These are phyloP conservation scores for Aureobasidium vineae DNA, from an alignment of 2,329 filamentous ascomycete genomes.

Conservation along the genomic window DNA sequence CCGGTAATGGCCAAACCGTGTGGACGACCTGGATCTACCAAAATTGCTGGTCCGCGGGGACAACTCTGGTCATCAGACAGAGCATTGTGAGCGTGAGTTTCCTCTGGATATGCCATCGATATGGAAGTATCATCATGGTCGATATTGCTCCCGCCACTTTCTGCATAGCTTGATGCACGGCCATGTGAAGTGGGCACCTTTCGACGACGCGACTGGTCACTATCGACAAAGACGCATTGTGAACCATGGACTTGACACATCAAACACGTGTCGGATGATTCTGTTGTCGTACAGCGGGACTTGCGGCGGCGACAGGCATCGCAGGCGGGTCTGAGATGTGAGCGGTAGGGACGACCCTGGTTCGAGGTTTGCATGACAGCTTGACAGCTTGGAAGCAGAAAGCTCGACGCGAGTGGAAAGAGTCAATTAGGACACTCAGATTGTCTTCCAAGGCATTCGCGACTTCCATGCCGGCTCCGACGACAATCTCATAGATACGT, in stretches of 20 bases:
- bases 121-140: neutral
- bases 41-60: neutral
- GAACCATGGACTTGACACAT: conserved; percentile 42
- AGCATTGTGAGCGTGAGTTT: too few species aligned
- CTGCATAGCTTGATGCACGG: neutral
- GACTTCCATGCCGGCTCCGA: neutral
- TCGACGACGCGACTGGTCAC: neutral
- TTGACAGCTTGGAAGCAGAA: neutral
- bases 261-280: conserved; percentile 31
- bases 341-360: conserved; percentile 42
- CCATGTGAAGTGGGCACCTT: neutral
- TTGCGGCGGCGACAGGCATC: conserved; percentile 44
- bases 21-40: neutral
- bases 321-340: conserved; percentile 45
- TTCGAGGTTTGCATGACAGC: conserved; percentile 7
- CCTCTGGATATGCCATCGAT: neutral
- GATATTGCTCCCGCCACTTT: neutral
- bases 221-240: conserved; percentile 33
- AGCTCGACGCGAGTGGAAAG: neutral
- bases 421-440: neutral
- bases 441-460: neutral
- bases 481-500: neutral
- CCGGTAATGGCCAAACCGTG: neutral
- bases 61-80: neutral
- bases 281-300: conserved; percentile 44